Base-by-base conservation (phyloP, 306 rosid species). In the Bauhinia variegata region DNA sequence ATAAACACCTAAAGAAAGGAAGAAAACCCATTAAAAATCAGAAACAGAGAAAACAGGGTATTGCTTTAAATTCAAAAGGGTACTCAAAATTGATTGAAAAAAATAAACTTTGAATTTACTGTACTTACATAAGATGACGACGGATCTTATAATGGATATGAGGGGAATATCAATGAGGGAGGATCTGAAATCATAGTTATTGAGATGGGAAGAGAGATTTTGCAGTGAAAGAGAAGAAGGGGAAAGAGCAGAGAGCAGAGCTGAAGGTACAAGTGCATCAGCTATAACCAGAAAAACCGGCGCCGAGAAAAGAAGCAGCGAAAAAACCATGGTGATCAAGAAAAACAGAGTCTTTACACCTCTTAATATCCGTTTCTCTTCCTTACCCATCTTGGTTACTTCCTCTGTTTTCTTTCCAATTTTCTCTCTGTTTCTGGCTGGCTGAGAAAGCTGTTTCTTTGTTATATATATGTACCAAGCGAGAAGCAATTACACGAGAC, bases 161-260 rank as follows among this genome's bases (percentile, higher is more conserved):
- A 91, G 81, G n/a, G 99, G 99, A 32, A 95, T 90, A 41, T 95
- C 99, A 49, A 90, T 61, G 67, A 91, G 97, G 4, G 99, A 95
- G 81, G 58, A 80, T 1, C 92, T 83, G 15, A 90, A 95, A 66
- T 95, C 97, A 79, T 95, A 95, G 84, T 85, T 67, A 6, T 50
- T 9, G 78, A 95, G 79, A 62, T 86, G 84, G 69, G 86, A 88
- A 68, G 95, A 78, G 43, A 95, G 84, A 4, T 81, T 43, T 32
- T 74, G 55, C 2, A 84, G 42, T 15, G 88, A 80, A 7, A 76
- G 71, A 42, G 92, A 61, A 23, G 75, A 18, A n/a, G 95, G 70
- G 36, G 79, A 81, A 13, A 77, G 74, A 8, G 91, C 85, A 3
- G 98, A 86, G 60, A 93, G 88, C 7, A 89, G 65, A 51, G 87